These are phyloP conservation scores for Pythium rishiriense DNA, from an alignment of 352 stramenopile species.

Conservation along the genomic window DNA sequence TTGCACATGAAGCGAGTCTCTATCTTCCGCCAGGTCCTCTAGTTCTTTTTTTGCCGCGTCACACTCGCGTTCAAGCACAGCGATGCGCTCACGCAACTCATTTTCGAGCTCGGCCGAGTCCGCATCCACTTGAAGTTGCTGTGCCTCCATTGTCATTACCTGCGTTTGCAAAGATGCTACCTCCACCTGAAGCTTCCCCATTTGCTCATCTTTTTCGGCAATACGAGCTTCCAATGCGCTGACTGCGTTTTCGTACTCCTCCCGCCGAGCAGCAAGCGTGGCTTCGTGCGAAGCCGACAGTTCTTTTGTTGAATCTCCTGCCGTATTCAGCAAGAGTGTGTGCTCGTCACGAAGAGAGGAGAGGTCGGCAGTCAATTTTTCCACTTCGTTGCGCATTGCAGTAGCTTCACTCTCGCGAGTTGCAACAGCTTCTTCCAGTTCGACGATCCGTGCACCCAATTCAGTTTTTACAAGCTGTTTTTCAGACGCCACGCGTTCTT, in stretches of 20 bases:
- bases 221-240: conserved; percentile 3
- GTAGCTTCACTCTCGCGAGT: background rate
- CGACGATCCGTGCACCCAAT: background rate
- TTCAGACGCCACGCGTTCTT: background rate
- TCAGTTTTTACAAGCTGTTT: background rate
- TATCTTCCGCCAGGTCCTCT: background rate
- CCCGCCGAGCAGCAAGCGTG: conserved; percentile 1
- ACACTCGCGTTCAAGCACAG: conserved; percentile 8
- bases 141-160: conserved; percentile 26
- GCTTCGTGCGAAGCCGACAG: conserved; percentile 13
- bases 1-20: conserved; percentile 2
- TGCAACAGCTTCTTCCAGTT: conserved; percentile 1
- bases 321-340: conserved; percentile 5
- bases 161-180: conserved; percentile 22
- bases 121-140: conserved; percentile 21
- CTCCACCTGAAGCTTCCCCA: conserved; percentile 20
- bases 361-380: conserved; percentile 9
- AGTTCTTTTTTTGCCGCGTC: conserved; percentile 11
- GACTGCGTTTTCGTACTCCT: conserved; percentile 3
- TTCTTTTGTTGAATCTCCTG: conserved; percentile 10
- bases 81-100: conserved; percentile 15
- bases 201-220: conserved; percentile 8
- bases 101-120: conserved; percentile 16
- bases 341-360: conserved; percentile 10
- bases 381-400: conserved; percentile 5